phyloP scores from a whole-genome alignment of 306 rosid species.

The Carpinus fangiana region DNA sequence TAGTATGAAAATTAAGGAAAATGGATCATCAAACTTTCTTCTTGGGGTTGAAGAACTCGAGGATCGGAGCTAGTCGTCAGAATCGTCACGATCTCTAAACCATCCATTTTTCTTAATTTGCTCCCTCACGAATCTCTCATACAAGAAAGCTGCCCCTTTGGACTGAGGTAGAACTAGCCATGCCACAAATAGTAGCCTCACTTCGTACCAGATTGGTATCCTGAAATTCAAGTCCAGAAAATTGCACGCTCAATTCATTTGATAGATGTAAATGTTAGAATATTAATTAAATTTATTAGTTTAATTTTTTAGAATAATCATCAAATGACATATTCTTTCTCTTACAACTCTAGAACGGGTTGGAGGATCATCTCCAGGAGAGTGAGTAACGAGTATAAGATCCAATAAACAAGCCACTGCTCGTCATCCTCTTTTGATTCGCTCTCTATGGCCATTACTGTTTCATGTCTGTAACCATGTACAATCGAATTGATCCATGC shows the following conservation, averaged over 20 bases:
- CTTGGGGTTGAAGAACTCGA: too few relatives aligned
- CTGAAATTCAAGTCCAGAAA: slow-evolving; percentile 32
- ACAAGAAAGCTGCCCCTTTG: slow-evolving; percentile 87
- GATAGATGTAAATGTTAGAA: too few relatives aligned
- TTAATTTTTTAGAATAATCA: too few relatives aligned
- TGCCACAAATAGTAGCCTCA: slow-evolving; percentile 66
- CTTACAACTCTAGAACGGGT: slow-evolving; percentile 60
- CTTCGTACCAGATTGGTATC: slow-evolving; percentile 76
- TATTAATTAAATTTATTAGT: neutral
- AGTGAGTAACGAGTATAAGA: slow-evolving; percentile 78
- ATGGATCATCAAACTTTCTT: too few relatives aligned
- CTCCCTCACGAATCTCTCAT: slow-evolving; percentile 60
- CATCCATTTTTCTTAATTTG: slow-evolving; percentile 45
- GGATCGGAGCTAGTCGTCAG: neutral
- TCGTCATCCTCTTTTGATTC: slow-evolving; percentile 66
- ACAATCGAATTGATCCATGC: too few relatives aligned
- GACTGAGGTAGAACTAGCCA: slow-evolving; percentile 90
- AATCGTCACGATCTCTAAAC: slow-evolving; percentile 6
- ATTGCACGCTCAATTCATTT: too few relatives aligned
- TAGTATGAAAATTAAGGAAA: too few relatives aligned
- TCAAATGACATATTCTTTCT: neutral
- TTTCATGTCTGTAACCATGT: slow-evolving; percentile 56
- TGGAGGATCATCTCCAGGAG: slow-evolving; percentile 77
- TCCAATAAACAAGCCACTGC: slow-evolving; percentile 98
- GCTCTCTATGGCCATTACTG: slow-evolving; percentile 81